Base-by-base conservation (phyloP, 306 rosid species). In the Sechiopsis laciniata region DNA sequence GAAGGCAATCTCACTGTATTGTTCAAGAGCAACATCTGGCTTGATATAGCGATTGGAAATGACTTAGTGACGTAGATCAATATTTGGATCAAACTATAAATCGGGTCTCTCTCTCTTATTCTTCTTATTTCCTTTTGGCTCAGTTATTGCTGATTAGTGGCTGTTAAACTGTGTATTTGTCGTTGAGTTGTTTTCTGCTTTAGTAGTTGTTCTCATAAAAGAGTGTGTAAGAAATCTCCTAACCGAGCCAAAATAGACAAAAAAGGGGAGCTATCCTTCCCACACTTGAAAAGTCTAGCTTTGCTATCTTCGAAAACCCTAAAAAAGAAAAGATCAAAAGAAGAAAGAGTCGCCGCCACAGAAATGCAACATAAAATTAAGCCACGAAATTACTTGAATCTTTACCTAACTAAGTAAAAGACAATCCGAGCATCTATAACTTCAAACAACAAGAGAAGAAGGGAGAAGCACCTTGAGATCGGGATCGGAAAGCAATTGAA, bases 391-490 rank as follows among this genome's bases (percentile, higher is more conserved):
- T 61, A 7, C 19, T 60, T 14, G 66, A 60, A 26, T 26, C 66
- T n/a, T n/a, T n/a, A n/a, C n/a, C n/a, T n/a, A n/a, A n/a, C n/a
- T n/a, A n/a, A n/a, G n/a, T n/a, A n/a, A n/a, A n/a, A n/a, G n/a
- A n/a, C n/a, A n/a, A 12, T 45, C 11, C 17, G 13, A 19, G 5
- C 54, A 65, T 6, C 15, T 3, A 19, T n/a, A 64, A 64, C n/a
- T n/a, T n/a, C n/a, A 50, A 54, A 61, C 67, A 72, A 74, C 7
- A 75, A 11, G 13, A 32, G 6, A 61, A 24, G 40, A 59, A 4
- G 40, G 17, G 45, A 62, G 71, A 19, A 64, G 72, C 13, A 89
- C 99, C 99, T 91, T 94, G 61, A 74, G 95, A 50, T 94, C 82
- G 21, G 80, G 72, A 81, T 81, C 77, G 24, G 95, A 86, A 46